Evolutionary conservation across 2,329 filamentous ascomycete species (phyloP).

Genomic region (Thermochaetoides dissita): DNA sequence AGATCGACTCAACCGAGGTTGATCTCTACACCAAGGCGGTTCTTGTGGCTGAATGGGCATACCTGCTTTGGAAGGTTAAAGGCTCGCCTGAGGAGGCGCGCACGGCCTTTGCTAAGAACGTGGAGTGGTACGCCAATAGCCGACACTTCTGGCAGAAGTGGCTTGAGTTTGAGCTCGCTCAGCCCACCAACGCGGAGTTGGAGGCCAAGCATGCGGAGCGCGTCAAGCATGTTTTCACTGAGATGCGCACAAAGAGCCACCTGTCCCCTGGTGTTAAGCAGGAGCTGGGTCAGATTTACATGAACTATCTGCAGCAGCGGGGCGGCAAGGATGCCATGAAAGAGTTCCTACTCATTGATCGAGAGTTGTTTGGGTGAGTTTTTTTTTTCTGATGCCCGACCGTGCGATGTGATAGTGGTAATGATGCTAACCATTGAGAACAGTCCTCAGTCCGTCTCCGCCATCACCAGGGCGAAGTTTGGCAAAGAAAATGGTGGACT

Average conservation of each 20-base stretch:
- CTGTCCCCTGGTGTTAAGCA: slow-evolving; percentile 55
- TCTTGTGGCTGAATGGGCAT: slow-evolving; percentile 78
- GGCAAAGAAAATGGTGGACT: slow-evolving; percentile 33
- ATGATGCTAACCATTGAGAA: too few relatives aligned
- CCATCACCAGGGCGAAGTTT: slow-evolving; percentile 24
- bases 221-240: slow-evolving; percentile 68
- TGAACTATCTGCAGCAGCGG: slow-evolving; percentile 69
- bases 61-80: slow-evolving; percentile 75
- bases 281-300: slow-evolving; percentile 64
- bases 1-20: slow-evolving; percentile 59
- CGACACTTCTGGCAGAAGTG: slow-evolving; percentile 81
- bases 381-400: neutral
- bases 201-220: slow-evolving; percentile 54
- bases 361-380: slow-evolving; percentile 70
- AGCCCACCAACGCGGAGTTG: slow-evolving; percentile 52
- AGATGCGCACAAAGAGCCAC: slow-evolving; percentile 58
- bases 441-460: slow-evolving; percentile 33
- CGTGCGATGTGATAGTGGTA: too few relatives aligned
- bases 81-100: slow-evolving; percentile 69
- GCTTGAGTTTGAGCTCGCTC: slow-evolving; percentile 76
- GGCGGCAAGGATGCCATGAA: slow-evolving; percentile 75
- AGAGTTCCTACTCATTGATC: slow-evolving; percentile 70
- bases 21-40: slow-evolving; percentile 73
- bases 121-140: slow-evolving; percentile 74
- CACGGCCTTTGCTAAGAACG: slow-evolving; percentile 67